These are phyloP conservation scores for Ceratobasidium papillatum DNA, from an alignment of 1,284 basidiomycete species.

Conservation along the genomic window DNA sequence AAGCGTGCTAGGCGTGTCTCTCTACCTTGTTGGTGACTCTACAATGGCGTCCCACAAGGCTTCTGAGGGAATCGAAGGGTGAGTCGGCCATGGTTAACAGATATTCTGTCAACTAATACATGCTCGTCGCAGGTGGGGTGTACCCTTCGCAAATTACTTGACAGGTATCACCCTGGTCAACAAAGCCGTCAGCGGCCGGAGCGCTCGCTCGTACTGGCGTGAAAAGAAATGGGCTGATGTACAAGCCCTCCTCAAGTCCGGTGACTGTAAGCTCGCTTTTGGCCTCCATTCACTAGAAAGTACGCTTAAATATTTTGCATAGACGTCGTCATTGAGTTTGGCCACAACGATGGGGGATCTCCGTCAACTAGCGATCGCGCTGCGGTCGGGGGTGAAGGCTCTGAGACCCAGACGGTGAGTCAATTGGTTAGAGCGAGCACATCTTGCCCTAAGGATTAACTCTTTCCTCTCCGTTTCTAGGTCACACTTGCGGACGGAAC, in stretches of 20 bases:
- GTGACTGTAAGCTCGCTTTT: conserved; percentile 39
- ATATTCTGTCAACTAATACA: neutral
- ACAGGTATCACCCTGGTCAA: conserved; percentile 58
- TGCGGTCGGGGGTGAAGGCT: conserved; percentile 18
- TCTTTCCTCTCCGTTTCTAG: neutral
- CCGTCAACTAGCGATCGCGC: conserved; percentile 24
- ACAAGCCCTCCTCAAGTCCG: conserved; percentile 27
- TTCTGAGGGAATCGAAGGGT: conserved; percentile 45
- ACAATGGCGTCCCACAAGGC: conserved; percentile 52
- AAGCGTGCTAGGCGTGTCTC: conserved; percentile 43
- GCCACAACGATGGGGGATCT: conserved; percentile 42
- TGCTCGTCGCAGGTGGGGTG: conserved; percentile 55
- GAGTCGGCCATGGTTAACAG: neutral
- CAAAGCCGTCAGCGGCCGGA: conserved; percentile 58
- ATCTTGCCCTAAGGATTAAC: no score
- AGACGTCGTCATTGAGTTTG: conserved; percentile 41
- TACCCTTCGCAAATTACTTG: conserved; percentile 55
- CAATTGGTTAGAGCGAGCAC: no score
- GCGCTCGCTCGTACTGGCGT: conserved; percentile 59
- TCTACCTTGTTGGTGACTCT: conserved; percentile 61
- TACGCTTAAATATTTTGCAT: no score
- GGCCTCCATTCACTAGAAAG: neutral
- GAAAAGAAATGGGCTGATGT: conserved; percentile 51
- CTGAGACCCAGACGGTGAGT: conserved; percentile 8
- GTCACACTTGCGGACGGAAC: conserved; percentile 26